Evolutionary conservation across 2,329 filamentous ascomycete genomes (phyloP), one percentile per base, ranked within the genome.

Genomic region (Coleophoma crateriformis): DNA sequence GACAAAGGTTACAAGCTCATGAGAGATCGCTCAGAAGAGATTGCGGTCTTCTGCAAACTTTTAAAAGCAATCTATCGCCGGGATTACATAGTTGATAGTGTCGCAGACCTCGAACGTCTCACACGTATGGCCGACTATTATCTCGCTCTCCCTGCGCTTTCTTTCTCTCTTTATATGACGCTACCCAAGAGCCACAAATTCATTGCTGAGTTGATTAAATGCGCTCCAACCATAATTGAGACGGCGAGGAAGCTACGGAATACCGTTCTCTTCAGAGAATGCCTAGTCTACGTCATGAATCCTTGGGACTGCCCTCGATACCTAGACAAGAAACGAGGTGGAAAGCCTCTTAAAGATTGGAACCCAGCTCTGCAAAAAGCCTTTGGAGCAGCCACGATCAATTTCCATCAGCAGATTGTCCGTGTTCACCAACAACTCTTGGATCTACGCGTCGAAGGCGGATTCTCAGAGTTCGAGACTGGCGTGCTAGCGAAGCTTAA

Each of bases 81-180:
- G 19, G 3, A 19, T 19, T 19, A 19, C 3, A 19, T 3, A 19
- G 19, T 19, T 19, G 19, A 19, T 19, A 19, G 19, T 19, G 19
- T 3, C 19, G 2, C 19, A 19, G 19, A 47, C n/a, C 46, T 51
- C 3, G 7, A 42, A 14, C 11, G 33, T 3, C 20, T 45, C n/a
- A 47, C 33, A 7, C 12, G 17, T 12, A 37, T 50, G 5, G 48
- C 48, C 14, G 48, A 50, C 22, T 50, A 50, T 39, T 50, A 50
- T 15, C 44, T 12, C 4, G 34, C n/a, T 12, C 2, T 37, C 11
- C 34, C 34, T n/a, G n/a, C 34, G 34, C n/a, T 37, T 12, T 37
- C 34, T 2, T 4, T n/a, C 4, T 37, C 34, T n/a, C 11, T 37
- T 37, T 17, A n/a, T 12, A 4, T 4, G 4, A 4, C 4, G 4